A percentile compares a stretch with the other conserved stretches of the same genome.
These are phyloP conservation scores for Umbelopsis sp. DNA, from an alignment of 192 early-diverging fungal species.

Conservation along the genomic window DNA sequence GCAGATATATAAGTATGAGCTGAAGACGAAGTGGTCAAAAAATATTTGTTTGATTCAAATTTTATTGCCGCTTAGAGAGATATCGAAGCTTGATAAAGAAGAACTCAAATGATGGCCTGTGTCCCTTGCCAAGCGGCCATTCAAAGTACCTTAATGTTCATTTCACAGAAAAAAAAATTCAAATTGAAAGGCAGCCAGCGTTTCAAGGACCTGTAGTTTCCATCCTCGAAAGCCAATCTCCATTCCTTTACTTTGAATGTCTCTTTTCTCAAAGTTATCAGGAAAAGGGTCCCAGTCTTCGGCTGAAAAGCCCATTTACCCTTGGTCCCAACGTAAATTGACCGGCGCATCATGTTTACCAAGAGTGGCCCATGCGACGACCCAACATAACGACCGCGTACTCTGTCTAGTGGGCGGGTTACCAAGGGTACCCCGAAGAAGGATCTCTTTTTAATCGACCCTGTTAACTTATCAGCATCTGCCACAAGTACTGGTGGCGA, in stretches of 20 bases:
- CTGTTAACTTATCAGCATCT: conserved; percentile 12
- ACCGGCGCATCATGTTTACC: conserved; percentile 19
- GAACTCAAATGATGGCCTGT: not conserved
- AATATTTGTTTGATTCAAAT: no score
- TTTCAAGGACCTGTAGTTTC: not conserved
- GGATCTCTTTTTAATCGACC: conserved; percentile 28
- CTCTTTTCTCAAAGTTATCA: conserved; percentile 35
- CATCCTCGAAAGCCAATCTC: not conserved
- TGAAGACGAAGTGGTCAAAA: no score
- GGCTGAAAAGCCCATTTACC: conserved; percentile 28
- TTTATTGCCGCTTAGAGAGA: no score
- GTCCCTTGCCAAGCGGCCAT: not conserved
- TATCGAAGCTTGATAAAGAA: no score
- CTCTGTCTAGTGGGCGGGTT: conserved; percentile 28
- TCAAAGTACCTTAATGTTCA: not conserved
- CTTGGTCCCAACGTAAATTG: conserved; percentile 37
- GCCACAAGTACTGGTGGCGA: conserved; percentile 27
- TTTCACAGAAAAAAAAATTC: conserved; percentile 2
- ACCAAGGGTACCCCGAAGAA: conserved; percentile 32
- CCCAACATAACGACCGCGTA: conserved; percentile 14
- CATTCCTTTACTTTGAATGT: conserved; percentile 22
- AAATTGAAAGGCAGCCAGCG: conserved; percentile 5
- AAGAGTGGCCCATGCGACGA: conserved; percentile 30
- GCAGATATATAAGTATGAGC: no score
- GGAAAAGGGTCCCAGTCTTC: conserved; percentile 16